A percentile compares a stretch with the other conserved stretches of the same genome.
These are phyloP conservation scores for Micractinium sp. DNA, from an alignment of 139 green algal genomes.

Conservation along the genomic window DNA sequence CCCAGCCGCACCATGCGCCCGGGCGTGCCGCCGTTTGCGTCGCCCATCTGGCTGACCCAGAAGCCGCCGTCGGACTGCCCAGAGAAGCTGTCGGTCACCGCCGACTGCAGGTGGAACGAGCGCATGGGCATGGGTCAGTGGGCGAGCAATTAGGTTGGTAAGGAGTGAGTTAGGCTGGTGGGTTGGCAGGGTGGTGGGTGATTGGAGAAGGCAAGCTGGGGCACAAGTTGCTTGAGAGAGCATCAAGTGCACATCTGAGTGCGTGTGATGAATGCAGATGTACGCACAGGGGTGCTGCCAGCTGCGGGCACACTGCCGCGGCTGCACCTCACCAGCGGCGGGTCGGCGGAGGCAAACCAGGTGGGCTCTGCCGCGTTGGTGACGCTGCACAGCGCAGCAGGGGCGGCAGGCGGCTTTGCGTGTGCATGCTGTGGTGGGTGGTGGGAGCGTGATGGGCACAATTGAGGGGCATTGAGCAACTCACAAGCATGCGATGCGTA, in stretches of 20 bases:
- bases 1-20: slow-evolving; percentile 8
- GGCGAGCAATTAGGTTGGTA: not conserved
- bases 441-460: too few relatives aligned
- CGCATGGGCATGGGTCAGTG: too few relatives aligned
- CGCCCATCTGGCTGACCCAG: slow-evolving; percentile 23
- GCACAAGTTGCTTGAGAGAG: too few relatives aligned
- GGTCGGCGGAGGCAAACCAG: not conserved
- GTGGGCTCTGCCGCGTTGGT: not conserved
- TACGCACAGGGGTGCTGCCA: not conserved
- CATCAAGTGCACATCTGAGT: too few relatives aligned
- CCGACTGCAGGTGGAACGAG: not conserved
- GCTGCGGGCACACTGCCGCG: not conserved
- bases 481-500: too few relatives aligned
- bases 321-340: not conserved
- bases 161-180: not conserved
- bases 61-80: slow-evolving; percentile 14
- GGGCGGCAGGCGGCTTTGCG: too few relatives aligned
- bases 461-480: too few relatives aligned
- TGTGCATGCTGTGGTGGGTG: too few relatives aligned
- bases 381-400: not conserved
- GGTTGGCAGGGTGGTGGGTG: not conserved
- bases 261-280: not conserved
- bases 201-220: not conserved
- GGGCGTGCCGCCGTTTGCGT: not conserved
- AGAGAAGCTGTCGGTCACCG: slow-evolving; percentile 6